Base-by-base conservation (phyloP, 805 yeast species). In the Suhomyces vadensis region DNA sequence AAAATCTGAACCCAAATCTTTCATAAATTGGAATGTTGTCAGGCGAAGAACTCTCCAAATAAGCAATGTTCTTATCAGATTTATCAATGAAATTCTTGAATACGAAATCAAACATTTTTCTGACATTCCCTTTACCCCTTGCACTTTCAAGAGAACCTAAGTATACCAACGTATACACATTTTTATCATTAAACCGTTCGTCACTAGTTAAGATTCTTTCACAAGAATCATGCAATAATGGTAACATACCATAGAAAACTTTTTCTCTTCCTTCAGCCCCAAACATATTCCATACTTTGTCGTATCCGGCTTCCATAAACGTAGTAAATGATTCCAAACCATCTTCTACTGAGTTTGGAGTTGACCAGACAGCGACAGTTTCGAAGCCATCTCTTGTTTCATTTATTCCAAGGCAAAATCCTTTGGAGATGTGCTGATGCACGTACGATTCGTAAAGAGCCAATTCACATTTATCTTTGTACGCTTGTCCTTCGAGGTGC, bases 101-200 rank as follows among this genome's bases (percentile, higher is more conserved):
- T 75, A 76, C 71, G 53, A 65, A 72, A 5, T 78, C 75, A 50
- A 79, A 73, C 56, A 77, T 62, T 20, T 67, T 67, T 38, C 82
- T 59, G 8, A 69, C 78, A 52, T 79, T 78, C 14, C 83, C 83
- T 54, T 78, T 78, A 26, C 83, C 83, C 50, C 81, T 66, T 5
- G 82, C 79, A 13, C 57, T 54, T 20, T 54, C 60, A 5, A 68
- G 63, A 5, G 76, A 68, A 5, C 78, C 79, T 43, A 74, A 59
- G 52, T 74, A 74, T 24, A 74, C 76, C 50, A 74, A 63, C n/a
- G 76, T 72, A 52, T 56, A 74, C 11, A 63, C 56, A 17, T 61
- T 60, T 43, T 66, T 68, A 33, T 65, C 67, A 10, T 50, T 56
- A 46, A 72, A 69, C 29, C 71, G 48, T 5, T 59, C 46, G 51